Base-by-base conservation (phyloP, 2,329 filamentous ascomycete genomes). In the Mycocentrospora acerina region DNA sequence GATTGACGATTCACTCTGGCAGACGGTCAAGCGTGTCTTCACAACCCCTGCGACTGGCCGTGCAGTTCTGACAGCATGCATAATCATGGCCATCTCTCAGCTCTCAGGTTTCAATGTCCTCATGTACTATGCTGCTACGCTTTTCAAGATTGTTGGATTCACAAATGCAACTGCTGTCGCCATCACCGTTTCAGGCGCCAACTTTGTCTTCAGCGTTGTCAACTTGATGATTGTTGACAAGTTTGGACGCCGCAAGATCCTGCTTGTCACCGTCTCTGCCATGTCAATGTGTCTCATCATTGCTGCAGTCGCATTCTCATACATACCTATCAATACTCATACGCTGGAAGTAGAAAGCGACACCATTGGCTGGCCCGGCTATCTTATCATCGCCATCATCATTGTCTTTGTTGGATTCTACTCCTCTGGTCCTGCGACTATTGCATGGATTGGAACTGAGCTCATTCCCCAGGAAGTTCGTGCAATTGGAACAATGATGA, bases 221-320 rank as follows among this genome's bases (percentile, higher is more conserved):
- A 88, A 88, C 13, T 78, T 95, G 39, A 69, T 82, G 16, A 73
- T 90, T 15, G 89, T 95, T 48, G 90, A 95, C 67, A 82, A 78
- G 15, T 78, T 94, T 36, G 90, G 90, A 2, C 80, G 90, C 13
- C 79, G 90, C 26, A 79, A 83, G 17, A 87, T 93, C 29, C 74
- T 60, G 11, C 35, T 60, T 4, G 37, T 58, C 19, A 59, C 55
- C 2, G 40, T 59, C 2, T 37, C 53, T 91, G 79, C 89, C 42
- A 95, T 95, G 89, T 74, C 80, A 0, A 32, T 78, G 1, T 86
- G 86, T 1, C 75, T 95, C 12, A 55, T 90, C 1, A 64, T 86
- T 3, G 86, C 86, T n/a, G 84, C 86, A 1, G 73, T 82, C 29
- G 82, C 86, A 1, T 95, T 94, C 68, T 76, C 77, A 1, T 78